Evolutionary conservation across 2,329 filamentous ascomycete genomes (phyloP).

Genomic region (Fusarium odoratissimum): DNA sequence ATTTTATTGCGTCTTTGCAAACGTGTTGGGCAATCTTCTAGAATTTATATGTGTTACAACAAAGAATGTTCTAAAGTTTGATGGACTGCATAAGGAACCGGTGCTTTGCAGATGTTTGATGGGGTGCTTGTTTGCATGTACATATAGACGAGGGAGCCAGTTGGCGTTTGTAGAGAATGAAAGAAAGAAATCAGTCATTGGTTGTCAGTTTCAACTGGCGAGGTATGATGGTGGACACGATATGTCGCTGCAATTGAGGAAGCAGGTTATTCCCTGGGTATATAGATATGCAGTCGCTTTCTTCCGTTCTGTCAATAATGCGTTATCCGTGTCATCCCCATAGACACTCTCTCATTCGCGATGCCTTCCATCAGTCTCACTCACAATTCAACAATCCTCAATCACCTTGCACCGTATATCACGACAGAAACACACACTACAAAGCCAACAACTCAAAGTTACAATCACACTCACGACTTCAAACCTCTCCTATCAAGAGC

Average conservation of each 20-base stretch:
- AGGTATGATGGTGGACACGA: not conserved
- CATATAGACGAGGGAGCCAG: not conserved
- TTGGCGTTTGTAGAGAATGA: not conserved
- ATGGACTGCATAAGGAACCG: not conserved
- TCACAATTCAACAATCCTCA: not conserved
- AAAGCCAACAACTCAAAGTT: too few relatives aligned
- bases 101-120: conserved; percentile 11
- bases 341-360: not conserved
- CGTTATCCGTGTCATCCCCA: rapidly evolving
- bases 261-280: not conserved
- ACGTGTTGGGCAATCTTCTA: conserved; percentile 14
- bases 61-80: not conserved
- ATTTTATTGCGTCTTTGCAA: not conserved
- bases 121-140: conserved; percentile 8
- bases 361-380: conserved; percentile 19
- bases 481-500: not conserved
- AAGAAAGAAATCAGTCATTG: conserved; percentile 5
- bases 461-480: rapidly evolving
- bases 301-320: too few relatives aligned
- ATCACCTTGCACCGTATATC: not conserved
- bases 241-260: too few relatives aligned
- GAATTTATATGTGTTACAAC: conserved; percentile 16
- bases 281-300: not conserved
- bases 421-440: too few relatives aligned
- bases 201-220: not conserved